Conservation (phyloP, 257 asterid genomes). For the Haberlea rhodopensis region DNA sequence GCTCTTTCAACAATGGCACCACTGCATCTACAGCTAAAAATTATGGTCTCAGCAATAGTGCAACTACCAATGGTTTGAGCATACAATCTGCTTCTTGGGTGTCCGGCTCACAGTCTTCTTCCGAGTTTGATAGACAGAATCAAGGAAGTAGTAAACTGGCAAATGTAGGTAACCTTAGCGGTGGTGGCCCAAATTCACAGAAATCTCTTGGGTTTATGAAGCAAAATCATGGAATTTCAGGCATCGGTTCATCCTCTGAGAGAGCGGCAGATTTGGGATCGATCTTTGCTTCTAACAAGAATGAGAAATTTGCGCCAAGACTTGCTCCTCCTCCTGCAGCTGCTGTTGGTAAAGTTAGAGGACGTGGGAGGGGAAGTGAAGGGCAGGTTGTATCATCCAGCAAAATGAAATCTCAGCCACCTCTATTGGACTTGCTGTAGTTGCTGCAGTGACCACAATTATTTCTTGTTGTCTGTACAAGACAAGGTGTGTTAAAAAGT, state of each 20-base stretch:
- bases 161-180: constrained; percentile 31
- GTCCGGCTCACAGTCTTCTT: constrained; percentile 35
- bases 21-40: constrained; percentile 34
- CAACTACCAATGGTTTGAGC: constrained; percentile 47
- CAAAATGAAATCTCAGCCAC: constrained; percentile 50
- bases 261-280: constrained; percentile 67
- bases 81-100: constrained; percentile 61
- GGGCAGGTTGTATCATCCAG: constrained; percentile 42
- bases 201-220: constrained; percentile 60
- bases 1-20: constrained; percentile 46
- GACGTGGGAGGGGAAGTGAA: constrained; percentile 79
- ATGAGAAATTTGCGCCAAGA: constrained; percentile 66
- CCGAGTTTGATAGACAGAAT: constrained; percentile 41
- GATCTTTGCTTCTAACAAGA: constrained; percentile 69
- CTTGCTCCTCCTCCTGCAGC: constrained; percentile 93
- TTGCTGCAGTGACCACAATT: constrained; percentile 3
- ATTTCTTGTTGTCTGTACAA: background rate
- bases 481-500: constrained; percentile 26
- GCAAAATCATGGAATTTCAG: constrained; percentile 48
- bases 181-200: constrained; percentile 39
- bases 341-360: constrained; percentile 83
- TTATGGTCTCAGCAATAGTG: constrained; percentile 31
- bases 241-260: constrained; percentile 35
- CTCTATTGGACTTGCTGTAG: constrained; percentile 80
- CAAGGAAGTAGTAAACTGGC: constrained; percentile 47